Base-by-base conservation (phyloP, 2,329 filamentous ascomycete species). In the Nemania sp. region DNA sequence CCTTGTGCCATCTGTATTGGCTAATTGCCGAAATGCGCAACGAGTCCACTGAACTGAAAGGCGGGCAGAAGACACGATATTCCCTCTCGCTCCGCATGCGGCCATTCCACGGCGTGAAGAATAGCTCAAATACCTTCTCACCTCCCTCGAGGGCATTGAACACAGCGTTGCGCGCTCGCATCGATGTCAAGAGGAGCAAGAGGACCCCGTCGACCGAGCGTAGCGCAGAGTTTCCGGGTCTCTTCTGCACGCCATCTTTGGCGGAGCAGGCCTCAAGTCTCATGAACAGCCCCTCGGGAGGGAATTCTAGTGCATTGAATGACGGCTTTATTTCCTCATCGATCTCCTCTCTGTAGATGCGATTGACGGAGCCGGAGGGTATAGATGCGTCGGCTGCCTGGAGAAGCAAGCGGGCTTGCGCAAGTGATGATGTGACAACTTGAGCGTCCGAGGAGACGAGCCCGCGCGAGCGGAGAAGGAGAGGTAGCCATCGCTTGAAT, bases 21-120 rank as follows among this genome's bases (percentile, higher is more conserved):
- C 79, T 82, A 41, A 82, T 78, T 8, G 73, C 81, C 0, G 79
- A 76, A n/a, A 83, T 77, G 18, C 64, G 68, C 47, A 59, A 20
- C n/a, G 45, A 56, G 20, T 38, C 55, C 26, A 5, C 3, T 6
- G 71, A 63, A 8, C 59, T 70, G 1, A 70, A 73, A 0, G 82
- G 81, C 2, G 78, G 75, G 62, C 82, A 85, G 70, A 83, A 64
- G n/a, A 82, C 80, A 13, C 82, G 78, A 69, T 82, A 85, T 70
- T 85, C 81, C 1, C 73, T 72, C 7, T 72, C 76, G 0, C 75
- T 74, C 53, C 74, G 70, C 78, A 85, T 84, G n/a, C 70, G 72
- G 4, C 64, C 66, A 54, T 84, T 75, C 73, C 81, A 85, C 0
- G 80, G 80, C 11, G 83, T 70, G 68, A 84, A 80, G 64, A 79